These are phyloP conservation scores for Ceratocystis ficicola DNA, from an alignment of 2,329 filamentous ascomycete species.

Conservation along the genomic window DNA sequence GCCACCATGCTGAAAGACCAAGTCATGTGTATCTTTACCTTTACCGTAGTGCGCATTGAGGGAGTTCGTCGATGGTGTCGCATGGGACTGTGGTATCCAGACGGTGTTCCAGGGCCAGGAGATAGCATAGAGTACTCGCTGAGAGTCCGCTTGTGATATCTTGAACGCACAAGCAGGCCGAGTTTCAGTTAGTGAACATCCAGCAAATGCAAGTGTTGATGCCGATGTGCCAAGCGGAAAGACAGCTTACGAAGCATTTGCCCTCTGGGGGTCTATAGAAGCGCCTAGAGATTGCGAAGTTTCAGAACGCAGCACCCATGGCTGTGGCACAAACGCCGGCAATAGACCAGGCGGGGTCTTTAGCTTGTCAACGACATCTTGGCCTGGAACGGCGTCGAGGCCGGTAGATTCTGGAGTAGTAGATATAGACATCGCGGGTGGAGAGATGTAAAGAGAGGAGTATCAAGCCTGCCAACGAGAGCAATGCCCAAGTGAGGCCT, in stretches of 20 bases:
- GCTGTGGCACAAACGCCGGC: constrained; percentile 17
- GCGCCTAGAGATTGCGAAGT: constrained; percentile 6
- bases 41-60: constrained; percentile 46
- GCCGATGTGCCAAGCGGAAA: neutral
- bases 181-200: neutral
- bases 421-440: neutral
- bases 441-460: too few relatives aligned
- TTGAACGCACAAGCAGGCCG: constrained; percentile 8
- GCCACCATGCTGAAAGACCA: neutral
- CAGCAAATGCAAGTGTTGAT: neutral
- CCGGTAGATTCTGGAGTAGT: neutral
- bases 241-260: constrained; percentile 13
- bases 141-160: constrained; percentile 20
- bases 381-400: neutral
- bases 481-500: neutral
- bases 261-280: neutral
- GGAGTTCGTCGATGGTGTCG: constrained; percentile 47
- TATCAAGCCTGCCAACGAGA: neutral
- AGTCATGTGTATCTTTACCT: constrained; percentile 32
- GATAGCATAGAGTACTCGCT: constrained; percentile 21
- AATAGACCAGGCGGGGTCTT: constrained; percentile 7
- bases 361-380: neutral
- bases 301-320: constrained; percentile 8
- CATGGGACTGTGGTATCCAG: constrained; percentile 35
- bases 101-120: constrained; percentile 13